Evolutionary conservation across 23 red algal species (phyloP).

Genomic region (Agarophyton chilense): DNA sequence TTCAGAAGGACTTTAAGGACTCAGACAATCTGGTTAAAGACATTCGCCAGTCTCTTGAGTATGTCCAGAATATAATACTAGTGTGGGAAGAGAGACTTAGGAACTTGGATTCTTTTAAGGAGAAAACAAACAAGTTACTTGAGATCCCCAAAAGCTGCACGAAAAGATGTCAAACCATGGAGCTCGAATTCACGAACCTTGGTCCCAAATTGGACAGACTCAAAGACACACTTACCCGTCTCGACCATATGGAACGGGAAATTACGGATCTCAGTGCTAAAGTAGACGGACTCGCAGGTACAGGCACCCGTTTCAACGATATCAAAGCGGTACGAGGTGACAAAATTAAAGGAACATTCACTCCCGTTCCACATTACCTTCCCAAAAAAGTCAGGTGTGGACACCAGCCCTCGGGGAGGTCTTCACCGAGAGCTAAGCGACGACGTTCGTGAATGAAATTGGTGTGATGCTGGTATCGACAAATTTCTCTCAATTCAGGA

Average conservation of each 20-base stretch:
- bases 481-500: background rate
- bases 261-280: background rate
- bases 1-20: conserved; percentile 8
- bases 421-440: background rate
- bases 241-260: background rate
- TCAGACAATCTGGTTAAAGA: conserved; percentile 27
- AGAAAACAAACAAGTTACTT: conserved; percentile 5
- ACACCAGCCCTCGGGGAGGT: background rate
- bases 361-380: background rate
- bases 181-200: background rate
- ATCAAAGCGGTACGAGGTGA: background rate
- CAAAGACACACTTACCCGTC: background rate
- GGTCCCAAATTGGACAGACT: background rate
- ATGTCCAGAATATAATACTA: conserved; percentile 60
- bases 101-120: conserved; percentile 7
- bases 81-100: conserved; percentile 64
- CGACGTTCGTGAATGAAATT: background rate
- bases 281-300: background rate
- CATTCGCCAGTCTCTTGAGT: conserved; percentile 11
- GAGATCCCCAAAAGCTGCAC: background rate
- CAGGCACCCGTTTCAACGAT: background rate
- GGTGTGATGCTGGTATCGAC: background rate
- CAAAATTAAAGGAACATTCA: conserved; percentile 11
- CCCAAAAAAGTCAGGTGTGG: background rate
- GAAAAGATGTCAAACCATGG: background rate